Evolutionary conservation across 495 filamentous ascomycete species (phyloP).

Genomic region (Coniosporium apollinis): DNA sequence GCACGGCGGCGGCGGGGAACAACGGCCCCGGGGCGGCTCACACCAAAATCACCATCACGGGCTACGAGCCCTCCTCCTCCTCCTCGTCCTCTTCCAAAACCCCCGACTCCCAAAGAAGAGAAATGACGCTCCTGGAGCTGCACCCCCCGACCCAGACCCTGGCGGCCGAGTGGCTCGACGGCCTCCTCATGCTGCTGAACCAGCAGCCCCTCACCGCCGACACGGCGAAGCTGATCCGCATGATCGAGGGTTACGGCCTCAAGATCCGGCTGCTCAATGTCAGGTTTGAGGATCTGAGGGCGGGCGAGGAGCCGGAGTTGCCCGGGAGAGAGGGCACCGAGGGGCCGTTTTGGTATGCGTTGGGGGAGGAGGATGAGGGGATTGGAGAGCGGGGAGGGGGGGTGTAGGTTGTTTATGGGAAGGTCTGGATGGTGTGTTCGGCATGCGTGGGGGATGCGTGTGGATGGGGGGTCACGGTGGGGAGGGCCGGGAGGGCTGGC

Average conservation of each 20-base stretch:
- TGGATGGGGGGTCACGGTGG: constrained; percentile 2
- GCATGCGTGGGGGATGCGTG: constrained; percentile 2
- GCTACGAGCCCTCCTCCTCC: constrained; percentile 29
- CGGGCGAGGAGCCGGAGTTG: not conserved
- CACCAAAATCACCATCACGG: constrained; percentile 86
- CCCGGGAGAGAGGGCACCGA: not conserved
- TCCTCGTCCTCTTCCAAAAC: not conserved
- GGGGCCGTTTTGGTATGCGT: no score
- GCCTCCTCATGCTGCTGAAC: constrained; percentile 83
- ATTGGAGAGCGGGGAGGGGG: constrained; percentile 15
- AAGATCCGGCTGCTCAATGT: constrained; percentile 92
- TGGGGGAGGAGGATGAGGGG: constrained; percentile 34
- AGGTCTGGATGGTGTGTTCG: no score
- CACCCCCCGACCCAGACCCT: constrained; percentile 63
- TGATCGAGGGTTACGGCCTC: constrained; percentile 77
- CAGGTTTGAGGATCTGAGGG: constrained; percentile 49
- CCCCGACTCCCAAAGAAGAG: constrained; percentile 10
- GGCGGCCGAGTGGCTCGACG: constrained; percentile 94
- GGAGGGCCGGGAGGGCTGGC: constrained; percentile 9
- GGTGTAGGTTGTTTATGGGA: no score
- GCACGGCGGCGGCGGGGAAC: constrained; percentile 17
- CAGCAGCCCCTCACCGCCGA: constrained; percentile 95
- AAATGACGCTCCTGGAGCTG: constrained; percentile 58
- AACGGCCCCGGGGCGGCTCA: constrained; percentile 37
- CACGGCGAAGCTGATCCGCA: constrained; percentile 69